These are phyloP conservation scores for Marasmius fiardii DNA, from an alignment of 1,284 basidiomycete genomes.

Conservation along the genomic window DNA sequence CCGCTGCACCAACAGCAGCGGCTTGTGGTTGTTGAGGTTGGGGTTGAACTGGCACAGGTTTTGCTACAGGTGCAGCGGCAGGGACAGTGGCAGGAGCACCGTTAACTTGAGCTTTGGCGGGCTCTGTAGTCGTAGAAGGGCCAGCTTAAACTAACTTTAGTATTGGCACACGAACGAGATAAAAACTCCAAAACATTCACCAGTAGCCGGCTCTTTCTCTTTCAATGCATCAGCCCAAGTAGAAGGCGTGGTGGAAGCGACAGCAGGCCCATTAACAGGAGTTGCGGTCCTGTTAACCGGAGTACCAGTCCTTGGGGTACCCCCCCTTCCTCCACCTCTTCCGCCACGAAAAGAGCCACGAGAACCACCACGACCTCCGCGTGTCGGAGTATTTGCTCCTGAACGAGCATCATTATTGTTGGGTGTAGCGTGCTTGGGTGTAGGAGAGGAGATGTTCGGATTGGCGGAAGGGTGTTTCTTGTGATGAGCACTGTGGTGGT, in stretches of 20 bases:
- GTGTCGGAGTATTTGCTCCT: conserved; percentile 25
- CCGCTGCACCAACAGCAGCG: conserved; percentile 19
- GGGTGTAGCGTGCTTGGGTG: conserved; percentile 25
- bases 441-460: conserved; percentile 19
- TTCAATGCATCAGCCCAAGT: conserved; percentile 6
- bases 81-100: conserved; percentile 22
- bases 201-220: not conserved
- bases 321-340: conserved; percentile 58
- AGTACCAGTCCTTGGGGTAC: conserved; percentile 45
- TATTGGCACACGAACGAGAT: too few relatives aligned
- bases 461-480: conserved; percentile 7
- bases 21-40: not conserved
- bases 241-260: conserved; percentile 16
- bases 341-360: conserved; percentile 65
- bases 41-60: conserved; percentile 19
- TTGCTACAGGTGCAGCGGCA: conserved; percentile 16
- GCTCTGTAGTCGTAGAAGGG: not conserved
- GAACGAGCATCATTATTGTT: conserved; percentile 31
- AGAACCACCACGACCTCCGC: conserved; percentile 60
- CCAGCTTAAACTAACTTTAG: too few relatives aligned
- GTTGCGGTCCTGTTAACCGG: conserved; percentile 24
- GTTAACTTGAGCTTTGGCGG: conserved; percentile 16
- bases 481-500: conserved; percentile 21
- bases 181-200: not conserved
- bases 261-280: not conserved